phyloP scores from a whole-genome alignment of 2,329 filamentous ascomycete genomes.

The Fusarium nelsonii region DNA sequence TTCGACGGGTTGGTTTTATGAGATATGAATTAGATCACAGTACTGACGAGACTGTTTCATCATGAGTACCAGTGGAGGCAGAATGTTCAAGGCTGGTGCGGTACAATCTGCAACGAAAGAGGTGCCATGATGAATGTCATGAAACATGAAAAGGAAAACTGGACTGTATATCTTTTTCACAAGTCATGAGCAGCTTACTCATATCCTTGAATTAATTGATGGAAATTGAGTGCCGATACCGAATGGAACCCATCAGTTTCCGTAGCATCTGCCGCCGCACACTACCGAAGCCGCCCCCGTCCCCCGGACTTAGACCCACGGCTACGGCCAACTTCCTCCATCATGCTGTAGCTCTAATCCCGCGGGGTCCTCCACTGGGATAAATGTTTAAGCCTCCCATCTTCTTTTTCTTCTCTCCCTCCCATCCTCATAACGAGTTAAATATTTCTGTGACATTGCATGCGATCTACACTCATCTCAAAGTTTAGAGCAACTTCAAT shows the following conservation, averaged over 20 bases:
- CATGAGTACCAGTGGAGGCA: slow-evolving; percentile 3
- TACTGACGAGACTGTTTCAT: neutral
- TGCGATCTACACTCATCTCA: slow-evolving; percentile 29
- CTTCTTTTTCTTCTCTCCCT: slow-evolving; percentile 2
- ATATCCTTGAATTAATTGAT: neutral
- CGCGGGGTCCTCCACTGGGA: slow-evolving; percentile 39
- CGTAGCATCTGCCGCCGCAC: slow-evolving; percentile 38
- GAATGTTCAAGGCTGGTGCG: neutral
- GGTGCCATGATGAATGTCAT: slow-evolving; percentile 21
- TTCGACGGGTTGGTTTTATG: neutral
- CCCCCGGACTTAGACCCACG: slow-evolving; percentile 29
- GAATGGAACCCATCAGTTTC: neutral
- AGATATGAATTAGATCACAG: neutral
- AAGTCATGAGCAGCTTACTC: neutral
- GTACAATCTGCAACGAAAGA: slow-evolving; percentile 2
- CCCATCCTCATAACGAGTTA: slow-evolving; percentile 20
- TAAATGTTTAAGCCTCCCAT: slow-evolving; percentile 47
- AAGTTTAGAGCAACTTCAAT: slow-evolving; percentile 31
- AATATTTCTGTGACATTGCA: neutral
- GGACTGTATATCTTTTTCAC: neutral
- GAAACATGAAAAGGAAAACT: neutral
- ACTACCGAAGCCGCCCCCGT: slow-evolving; percentile 33
- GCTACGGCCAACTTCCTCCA: neutral
- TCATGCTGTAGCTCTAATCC: slow-evolving; percentile 8
- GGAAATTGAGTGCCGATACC: neutral